Conservation (phyloP, 331 rosid genomes). For the Saraca asoca region DNA sequence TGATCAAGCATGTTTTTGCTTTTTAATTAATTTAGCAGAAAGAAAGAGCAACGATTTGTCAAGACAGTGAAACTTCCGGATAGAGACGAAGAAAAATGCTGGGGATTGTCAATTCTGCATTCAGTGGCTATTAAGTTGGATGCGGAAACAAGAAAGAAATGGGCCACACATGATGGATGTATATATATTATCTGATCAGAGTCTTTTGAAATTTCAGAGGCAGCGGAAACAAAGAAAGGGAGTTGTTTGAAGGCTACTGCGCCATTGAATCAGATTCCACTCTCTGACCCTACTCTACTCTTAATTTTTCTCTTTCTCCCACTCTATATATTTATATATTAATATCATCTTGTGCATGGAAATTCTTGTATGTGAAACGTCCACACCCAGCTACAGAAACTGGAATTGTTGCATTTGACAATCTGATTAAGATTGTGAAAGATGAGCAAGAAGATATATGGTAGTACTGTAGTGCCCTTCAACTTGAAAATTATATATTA, state of each 20-base stretch:
- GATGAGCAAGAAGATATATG: neutral
- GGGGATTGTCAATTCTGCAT: conserved; percentile 31
- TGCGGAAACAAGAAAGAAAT: conserved; percentile 50
- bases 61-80: conserved; percentile 16
- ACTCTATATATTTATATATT: too few species aligned
- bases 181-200: neutral
- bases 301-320: neutral
- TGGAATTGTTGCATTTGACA: neutral
- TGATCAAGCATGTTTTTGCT: too few species aligned
- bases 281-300: conserved; percentile 31
- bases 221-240: neutral
- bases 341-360: conserved; percentile 34
- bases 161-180: conserved; percentile 24
- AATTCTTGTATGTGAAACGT: conserved; percentile 40
- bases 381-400: conserved; percentile 36
- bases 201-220: conserved; percentile 10
- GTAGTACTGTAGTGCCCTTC: neutral
- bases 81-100: conserved; percentile 18
- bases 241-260: conserved; percentile 47
- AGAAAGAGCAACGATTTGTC: conserved; percentile 31
- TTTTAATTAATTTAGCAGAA: neutral
- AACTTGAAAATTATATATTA: neutral
- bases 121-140: conserved; percentile 41
- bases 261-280: conserved; percentile 68
- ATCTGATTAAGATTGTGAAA: conserved; percentile 22